Conservation (phyloP, 2,329 filamentous ascomycete genomes). For the Paracoccidioides lutzii region DNA sequence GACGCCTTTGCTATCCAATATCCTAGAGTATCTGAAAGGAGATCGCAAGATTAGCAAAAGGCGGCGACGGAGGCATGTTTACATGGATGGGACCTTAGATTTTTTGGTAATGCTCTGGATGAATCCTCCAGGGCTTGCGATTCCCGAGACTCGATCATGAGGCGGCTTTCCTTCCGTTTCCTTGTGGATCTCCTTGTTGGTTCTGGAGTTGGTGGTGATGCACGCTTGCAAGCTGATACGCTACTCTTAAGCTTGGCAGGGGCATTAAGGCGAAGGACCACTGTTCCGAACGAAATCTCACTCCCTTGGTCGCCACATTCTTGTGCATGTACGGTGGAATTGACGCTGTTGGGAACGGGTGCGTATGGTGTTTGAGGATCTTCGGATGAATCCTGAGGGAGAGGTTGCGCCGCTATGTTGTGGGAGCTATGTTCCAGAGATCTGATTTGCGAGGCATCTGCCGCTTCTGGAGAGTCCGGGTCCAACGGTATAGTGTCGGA, state of each 20-base stretch:
- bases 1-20: too few relatives aligned
- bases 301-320: not conserved
- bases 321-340: not conserved
- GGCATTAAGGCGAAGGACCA: too few relatives aligned
- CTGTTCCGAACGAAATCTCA: not conserved
- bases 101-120: too few relatives aligned
- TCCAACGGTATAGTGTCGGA: not conserved
- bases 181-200: not conserved
- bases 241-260: not conserved
- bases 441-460: not conserved
- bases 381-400: not conserved
- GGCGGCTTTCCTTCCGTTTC: not conserved
- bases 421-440: not conserved
- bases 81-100: too few relatives aligned
- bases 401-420: not conserved
- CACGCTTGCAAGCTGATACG: not conserved
- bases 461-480: not conserved
- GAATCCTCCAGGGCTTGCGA: not conserved
- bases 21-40: too few relatives aligned
- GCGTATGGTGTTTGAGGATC: not conserved
- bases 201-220: not conserved
- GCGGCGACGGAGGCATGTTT: too few relatives aligned
- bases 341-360: not conserved
- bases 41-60: too few relatives aligned
- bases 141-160: not conserved